Conservation (phyloP, 495 filamentous ascomycete genomes). For the Xylaria telfairii region DNA sequence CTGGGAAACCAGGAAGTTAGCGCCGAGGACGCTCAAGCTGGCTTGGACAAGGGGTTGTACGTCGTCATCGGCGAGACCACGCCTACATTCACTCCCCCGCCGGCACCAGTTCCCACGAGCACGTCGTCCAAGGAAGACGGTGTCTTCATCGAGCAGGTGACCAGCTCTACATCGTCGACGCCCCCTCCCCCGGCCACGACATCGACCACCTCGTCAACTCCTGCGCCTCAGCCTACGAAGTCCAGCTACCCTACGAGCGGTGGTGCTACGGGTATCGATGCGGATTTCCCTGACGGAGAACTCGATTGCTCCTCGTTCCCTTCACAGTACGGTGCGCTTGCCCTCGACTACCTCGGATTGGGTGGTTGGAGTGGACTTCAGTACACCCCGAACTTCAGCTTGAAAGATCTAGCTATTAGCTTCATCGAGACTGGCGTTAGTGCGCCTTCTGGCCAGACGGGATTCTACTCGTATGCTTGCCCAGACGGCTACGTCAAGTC, state of each 20-base stretch:
- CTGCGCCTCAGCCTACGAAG: conserved; percentile 4
- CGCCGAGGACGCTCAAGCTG: conserved; percentile 63
- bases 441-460: conserved; percentile 63
- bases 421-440: conserved; percentile 68
- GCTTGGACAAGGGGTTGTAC: conserved; percentile 63
- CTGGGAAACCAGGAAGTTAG: conserved; percentile 62
- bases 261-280: conserved; percentile 62
- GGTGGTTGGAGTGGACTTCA: conserved; percentile 86
- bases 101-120: conserved; percentile 38
- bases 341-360: conserved; percentile 69
- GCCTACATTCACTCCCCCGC: conserved; percentile 50
- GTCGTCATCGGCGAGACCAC: conserved; percentile 56
- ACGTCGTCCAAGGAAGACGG: conserved; percentile 38
- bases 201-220: conserved; percentile 29
- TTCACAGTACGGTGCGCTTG: conserved; percentile 78
- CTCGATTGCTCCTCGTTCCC: conserved; percentile 78
- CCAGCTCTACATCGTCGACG: conserved; percentile 33
- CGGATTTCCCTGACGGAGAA: conserved; percentile 78
- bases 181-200: conserved; percentile 31
- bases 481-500: conserved; percentile 89
- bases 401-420: conserved; percentile 45
- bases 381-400: conserved; percentile 45
- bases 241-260: conserved; percentile 24
- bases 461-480: conserved; percentile 94
- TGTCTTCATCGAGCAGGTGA: conserved; percentile 39